Conservation (phyloP, 2,329 filamentous ascomycete species). For the Hymenoscyphus infarciens region DNA sequence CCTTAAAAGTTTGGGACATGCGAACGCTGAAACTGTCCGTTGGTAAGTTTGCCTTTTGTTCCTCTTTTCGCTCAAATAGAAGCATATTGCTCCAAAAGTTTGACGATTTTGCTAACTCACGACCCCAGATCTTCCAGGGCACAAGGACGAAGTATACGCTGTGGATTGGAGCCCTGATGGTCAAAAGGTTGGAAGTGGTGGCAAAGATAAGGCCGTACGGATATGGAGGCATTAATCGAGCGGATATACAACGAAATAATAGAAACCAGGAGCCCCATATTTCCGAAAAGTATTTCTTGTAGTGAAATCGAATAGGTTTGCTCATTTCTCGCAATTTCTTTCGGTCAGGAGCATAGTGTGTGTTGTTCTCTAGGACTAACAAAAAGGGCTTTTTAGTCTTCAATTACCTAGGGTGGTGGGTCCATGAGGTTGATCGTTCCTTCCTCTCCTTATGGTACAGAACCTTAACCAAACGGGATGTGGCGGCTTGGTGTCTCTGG, state of each 20-base stretch:
- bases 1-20: slow-evolving; percentile 76
- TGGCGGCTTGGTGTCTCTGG: too few relatives aligned
- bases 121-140: slow-evolving; percentile 73
- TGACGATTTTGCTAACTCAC: slow-evolving; percentile 13
- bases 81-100: neutral
- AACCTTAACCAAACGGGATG: too few relatives aligned
- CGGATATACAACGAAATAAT: neutral
- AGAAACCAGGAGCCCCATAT: neutral
- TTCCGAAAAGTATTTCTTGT: neutral
- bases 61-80: neutral
- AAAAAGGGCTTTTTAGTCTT: too few relatives aligned
- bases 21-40: slow-evolving; percentile 73
- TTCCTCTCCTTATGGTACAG: too few relatives aligned
- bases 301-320: neutral
- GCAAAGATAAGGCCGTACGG: slow-evolving; percentile 79
- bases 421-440: too few relatives aligned
- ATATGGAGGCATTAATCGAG: slow-evolving; percentile 56
- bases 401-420: too few relatives aligned
- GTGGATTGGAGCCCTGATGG: slow-evolving; percentile 95
- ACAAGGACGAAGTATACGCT: slow-evolving; percentile 89
- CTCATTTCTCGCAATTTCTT: neutral
- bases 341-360: too few relatives aligned
- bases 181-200: slow-evolving; percentile 82
- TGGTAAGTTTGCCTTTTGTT: slow-evolving; percentile 27
- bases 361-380: too few relatives aligned